Base-by-base conservation (phyloP, 352 stramenopile species). In the Phytophthora pini region DNA sequence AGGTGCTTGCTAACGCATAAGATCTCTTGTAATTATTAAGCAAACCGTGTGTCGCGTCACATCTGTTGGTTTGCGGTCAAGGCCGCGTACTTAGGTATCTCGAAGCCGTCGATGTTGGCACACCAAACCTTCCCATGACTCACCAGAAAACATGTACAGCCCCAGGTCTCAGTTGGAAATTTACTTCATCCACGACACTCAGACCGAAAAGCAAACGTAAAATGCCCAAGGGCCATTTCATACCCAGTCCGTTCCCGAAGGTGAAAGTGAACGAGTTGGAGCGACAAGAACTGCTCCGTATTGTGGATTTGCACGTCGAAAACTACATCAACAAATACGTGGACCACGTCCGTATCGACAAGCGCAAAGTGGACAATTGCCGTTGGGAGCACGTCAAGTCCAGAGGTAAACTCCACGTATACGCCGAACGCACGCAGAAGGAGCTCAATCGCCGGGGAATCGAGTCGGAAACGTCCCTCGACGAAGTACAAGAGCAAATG, bases 371-470 rank as follows among this genome's bases (percentile, higher is more conserved):
- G 27, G 66, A 74, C 45, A 26, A 56, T 11, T 31, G 27, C 15
- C 60, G 61, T 26, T 74, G 61, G 60, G 58, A 59, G n/a, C 32
- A 54, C 17, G 48, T 74, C 60, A 74, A 70, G 36, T 55, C 54
- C 24, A 63, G 44, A 20, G 66, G 53, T 29, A 58, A 74, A 31
- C 34, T 74, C 6, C 51, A 55, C 38, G 48, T 70, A 24, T 70
- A 70, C 17, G 39, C 56, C 3, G 48, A 70, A 17, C 54, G 68
- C 8, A 61, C 41, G 12, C 49, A 46, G 0, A 56, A 61, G 24
- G 69, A 71, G 50, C 56, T 65, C 34, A 55, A 34, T 60, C 54
- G 54, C 3, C 22, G 46, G 3, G 61, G 61, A 8, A 63, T 69
- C 12, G 44, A 53, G 7, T 47, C 61, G 0, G 46, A 56, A 10